Evolutionary conservation across 345 rosid genomes (phyloP).

Genomic region (Camelina neglecta): DNA sequence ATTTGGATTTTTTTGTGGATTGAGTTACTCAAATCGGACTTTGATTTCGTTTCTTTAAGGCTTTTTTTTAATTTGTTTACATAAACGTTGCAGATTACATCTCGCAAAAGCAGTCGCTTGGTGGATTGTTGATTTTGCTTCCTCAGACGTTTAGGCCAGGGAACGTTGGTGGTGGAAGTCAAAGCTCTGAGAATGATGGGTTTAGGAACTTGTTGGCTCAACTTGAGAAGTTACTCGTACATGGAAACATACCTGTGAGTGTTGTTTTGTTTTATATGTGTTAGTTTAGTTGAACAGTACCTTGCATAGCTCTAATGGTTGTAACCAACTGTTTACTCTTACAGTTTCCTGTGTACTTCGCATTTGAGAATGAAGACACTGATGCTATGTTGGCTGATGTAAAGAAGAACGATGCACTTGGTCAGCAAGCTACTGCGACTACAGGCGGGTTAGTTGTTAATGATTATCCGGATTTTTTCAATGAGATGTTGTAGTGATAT

Average conservation of each 20-base stretch:
- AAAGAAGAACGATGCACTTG: slow-evolving; percentile 80
- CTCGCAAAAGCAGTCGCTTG: slow-evolving; percentile 67
- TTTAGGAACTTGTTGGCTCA: slow-evolving; percentile 56
- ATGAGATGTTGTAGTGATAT: slow-evolving; percentile 13
- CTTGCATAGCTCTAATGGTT: slow-evolving; percentile 1
- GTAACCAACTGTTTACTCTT: neutral
- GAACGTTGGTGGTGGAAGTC: slow-evolving; percentile 39
- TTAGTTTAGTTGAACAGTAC: neutral
- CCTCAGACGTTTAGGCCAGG: slow-evolving; percentile 69
- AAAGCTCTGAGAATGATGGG: slow-evolving; percentile 47
- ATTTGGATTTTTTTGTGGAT: neutral
- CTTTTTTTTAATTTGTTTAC: neutral
- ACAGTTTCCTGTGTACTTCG: slow-evolving; percentile 97
- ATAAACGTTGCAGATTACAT: slow-evolving; percentile 62
- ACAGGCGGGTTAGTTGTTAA: slow-evolving; percentile 72
- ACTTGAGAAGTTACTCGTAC: slow-evolving; percentile 76
- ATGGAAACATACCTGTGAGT: slow-evolving; percentile 86
- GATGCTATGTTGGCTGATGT: slow-evolving; percentile 78
- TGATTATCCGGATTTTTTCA: neutral
- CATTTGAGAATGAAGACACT: slow-evolving; percentile 89
- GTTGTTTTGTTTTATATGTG: slow-evolving; percentile 10
- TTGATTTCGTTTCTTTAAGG: neutral
- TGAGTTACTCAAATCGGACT: neutral
- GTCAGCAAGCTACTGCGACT: slow-evolving; percentile 96
- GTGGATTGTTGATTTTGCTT: slow-evolving; percentile 87